phyloP scores from a whole-genome alignment of 169 alveolate species.

The Plasmodium blacklocki region DNA sequence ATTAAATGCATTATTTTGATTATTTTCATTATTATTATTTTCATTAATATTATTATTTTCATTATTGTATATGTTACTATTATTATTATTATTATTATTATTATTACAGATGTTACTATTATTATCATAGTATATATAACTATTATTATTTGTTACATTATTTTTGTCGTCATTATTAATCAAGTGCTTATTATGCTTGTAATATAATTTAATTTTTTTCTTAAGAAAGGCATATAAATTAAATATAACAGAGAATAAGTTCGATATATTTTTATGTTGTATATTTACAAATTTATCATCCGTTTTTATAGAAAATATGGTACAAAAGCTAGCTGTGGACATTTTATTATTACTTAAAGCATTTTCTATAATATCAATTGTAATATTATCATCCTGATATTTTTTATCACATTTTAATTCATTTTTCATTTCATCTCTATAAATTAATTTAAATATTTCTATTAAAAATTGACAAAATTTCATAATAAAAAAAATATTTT shows the following conservation, averaged over 20 bases:
- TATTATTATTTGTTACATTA: background rate
- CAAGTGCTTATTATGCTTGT: constrained; percentile 9
- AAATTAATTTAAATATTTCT: constrained; percentile 55
- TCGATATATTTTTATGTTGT: constrained; percentile 54
- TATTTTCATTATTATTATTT: background rate
- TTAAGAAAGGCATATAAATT: constrained; percentile 50
- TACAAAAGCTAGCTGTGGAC: constrained; percentile 25
- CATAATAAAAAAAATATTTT: constrained; percentile 54
- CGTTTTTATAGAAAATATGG: constrained; percentile 48
- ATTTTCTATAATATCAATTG: constrained; percentile 50
- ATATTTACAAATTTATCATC: constrained; percentile 49
- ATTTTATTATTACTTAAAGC: constrained; percentile 37
- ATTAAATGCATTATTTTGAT: background rate
- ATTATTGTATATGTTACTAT: background rate
- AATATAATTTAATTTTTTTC: constrained; percentile 17
- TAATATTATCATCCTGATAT: constrained; percentile 22
- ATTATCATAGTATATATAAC: background rate
- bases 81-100: background rate
- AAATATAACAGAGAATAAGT: constrained; percentile 41
- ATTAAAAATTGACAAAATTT: constrained; percentile 63
- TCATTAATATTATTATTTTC: background rate
- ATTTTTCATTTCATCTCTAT: constrained; percentile 39
- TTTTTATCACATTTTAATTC: constrained; percentile 25
- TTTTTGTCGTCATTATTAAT: constrained; percentile 10
- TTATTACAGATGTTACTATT: constrained; percentile 3